Percentiles rank a stretch among this genome's conserved stretches.
phyloP scores from a whole-genome alignment of 306 rosid species.

The Ormosia emarginata region DNA sequence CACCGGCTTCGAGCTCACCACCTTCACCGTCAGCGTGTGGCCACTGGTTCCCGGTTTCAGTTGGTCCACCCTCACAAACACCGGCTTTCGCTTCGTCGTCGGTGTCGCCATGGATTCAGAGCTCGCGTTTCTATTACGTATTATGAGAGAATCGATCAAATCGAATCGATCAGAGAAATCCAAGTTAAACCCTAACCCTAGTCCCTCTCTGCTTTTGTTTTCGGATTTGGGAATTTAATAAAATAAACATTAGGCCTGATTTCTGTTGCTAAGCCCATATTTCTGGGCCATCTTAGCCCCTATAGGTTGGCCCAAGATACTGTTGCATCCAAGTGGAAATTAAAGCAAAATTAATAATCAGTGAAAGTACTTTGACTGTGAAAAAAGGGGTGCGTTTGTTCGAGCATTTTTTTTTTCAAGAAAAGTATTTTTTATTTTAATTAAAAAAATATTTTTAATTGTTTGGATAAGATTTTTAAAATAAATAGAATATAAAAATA shows the following conservation, averaged over 20 bases:
- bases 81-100: constrained; percentile 74
- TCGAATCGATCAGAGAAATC: not conserved
- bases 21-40: constrained; percentile 83
- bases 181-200: constrained; percentile 38
- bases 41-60: constrained; percentile 79
- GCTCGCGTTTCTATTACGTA: not conserved
- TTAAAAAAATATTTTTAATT: too few species aligned
- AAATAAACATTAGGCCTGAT: constrained; percentile 6
- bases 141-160: not conserved
- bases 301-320: not conserved
- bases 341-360: too few species aligned
- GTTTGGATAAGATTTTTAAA: too few species aligned
- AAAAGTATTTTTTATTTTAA: too few species aligned
- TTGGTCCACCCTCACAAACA: constrained; percentile 71
- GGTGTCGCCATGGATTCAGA: constrained; percentile 48
- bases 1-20: constrained; percentile 52
- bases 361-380: too few species aligned
- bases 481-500: too few species aligned
- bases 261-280: not conserved
- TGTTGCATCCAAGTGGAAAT: not conserved
- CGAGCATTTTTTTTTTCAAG: too few species aligned
- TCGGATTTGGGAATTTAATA: constrained; percentile 30
- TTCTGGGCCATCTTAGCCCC: not conserved
- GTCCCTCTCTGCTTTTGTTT: not conserved
- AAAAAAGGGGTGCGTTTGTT: too few species aligned